These are phyloP conservation scores for Scortechinia acanthostroma DNA, from an alignment of 2,329 filamentous ascomycete genomes.

Conservation along the genomic window DNA sequence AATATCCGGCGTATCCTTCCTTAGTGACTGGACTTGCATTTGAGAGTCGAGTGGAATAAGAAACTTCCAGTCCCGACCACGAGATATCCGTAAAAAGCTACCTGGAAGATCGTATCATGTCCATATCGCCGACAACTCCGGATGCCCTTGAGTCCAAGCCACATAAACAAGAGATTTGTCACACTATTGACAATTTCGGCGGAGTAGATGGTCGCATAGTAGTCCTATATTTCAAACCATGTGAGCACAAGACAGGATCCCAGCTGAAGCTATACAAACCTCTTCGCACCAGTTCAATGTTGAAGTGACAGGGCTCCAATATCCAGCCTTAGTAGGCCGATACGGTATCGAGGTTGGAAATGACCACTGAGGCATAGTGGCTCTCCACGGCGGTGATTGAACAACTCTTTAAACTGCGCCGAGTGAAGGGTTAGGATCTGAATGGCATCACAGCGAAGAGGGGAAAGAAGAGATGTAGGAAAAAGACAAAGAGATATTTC, in stretches of 20 bases:
- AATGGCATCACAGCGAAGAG: not conserved
- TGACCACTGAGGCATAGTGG: not conserved
- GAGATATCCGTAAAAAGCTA: conserved; percentile 38
- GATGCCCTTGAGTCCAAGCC: conserved; percentile 70
- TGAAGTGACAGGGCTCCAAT: conserved; percentile 33
- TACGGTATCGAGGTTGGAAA: not conserved
- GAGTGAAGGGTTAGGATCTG: too few species aligned
- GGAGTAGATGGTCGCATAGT: conserved; percentile 68
- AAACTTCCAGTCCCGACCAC: conserved; percentile 25
- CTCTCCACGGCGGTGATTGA: not conserved
- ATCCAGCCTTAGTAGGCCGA: not conserved
- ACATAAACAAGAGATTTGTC: conserved; percentile 78
- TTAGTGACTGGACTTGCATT: conserved; percentile 22
- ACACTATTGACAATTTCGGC: conserved; percentile 75
- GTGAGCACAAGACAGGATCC: not conserved
- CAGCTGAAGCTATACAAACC: conserved; percentile 26
- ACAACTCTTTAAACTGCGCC: not conserved
- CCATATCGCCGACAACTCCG: conserved; percentile 63
- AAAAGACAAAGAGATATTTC: too few species aligned
- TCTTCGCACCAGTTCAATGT: conserved; percentile 79
- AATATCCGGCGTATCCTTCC: not conserved
- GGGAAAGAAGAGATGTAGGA: not conserved
- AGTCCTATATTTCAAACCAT: conserved; percentile 44
- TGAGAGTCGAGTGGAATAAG: conserved; percentile 27
- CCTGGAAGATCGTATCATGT: conserved; percentile 70